Base-by-base conservation (phyloP, 129 eudicot genomes). In the Chrysanthemum seticuspe region DNA sequence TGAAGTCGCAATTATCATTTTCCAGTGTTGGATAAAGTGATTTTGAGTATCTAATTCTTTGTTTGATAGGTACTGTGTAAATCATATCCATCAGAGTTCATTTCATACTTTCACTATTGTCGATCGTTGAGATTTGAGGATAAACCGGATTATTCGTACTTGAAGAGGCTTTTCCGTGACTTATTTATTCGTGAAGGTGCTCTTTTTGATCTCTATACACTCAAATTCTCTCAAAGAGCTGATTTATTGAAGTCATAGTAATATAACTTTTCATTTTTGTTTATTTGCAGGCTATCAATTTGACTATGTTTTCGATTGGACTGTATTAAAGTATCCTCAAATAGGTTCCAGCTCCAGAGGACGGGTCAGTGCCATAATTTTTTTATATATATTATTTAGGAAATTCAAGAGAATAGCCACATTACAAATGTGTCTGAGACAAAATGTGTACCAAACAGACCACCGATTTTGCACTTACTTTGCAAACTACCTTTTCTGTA, bases 281-380 rank as follows among this genome's bases (percentile, higher is more conserved):
- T 18, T 63, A 36, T 74, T 36, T 68, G 56, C 85, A 95, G 99
- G 97, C 72, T 95, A 95, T 77, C 99, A 95, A 36, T 95, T 95
- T 77, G 99, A 95, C 74, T 91, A 95, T 87, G 93, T 95, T 5
- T 93, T 93, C 69, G 98, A 93, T 80, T 93, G 98, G 98, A 93
- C 98, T 2, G 92, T 93, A 74, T 78, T 90, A 86, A 95, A 95
- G 86, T 95, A 95, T 82, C 99, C 99, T 75, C 99, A 95, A 79
- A 87, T 86, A 73, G 89, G 97, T 50, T 76, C 93, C 75, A 80
- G 88, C 77, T 89, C 96, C 71, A 85, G 91, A 88, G 83, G 83
- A 76, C 85, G 94, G 83, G 99, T 90, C 53, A 51, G 91, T 72
- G 58, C 65, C 66, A 0, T 31, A 29, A 31, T 44, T 21, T 45